Conservation (phyloP, 441 rosid species). For the Bocquillonia castaneifolia region DNA sequence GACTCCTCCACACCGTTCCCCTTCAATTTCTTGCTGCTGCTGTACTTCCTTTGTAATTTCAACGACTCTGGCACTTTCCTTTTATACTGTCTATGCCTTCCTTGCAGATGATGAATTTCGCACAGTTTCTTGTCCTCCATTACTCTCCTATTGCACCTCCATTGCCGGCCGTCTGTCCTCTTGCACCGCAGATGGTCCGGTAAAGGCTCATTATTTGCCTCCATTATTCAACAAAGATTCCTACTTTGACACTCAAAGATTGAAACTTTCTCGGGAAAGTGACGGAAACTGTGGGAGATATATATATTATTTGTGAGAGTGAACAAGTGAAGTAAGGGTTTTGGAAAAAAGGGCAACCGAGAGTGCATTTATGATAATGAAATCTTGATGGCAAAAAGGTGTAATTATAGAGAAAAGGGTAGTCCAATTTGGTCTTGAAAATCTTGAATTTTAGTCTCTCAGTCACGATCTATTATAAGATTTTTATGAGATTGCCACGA, state of each 20-base stretch:
- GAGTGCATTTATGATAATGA: conserved; percentile 22
- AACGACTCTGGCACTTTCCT: conserved; percentile 57
- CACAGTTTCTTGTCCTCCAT: conserved; percentile 76
- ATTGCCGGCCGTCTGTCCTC: conserved; percentile 83
- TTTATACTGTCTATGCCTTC: conserved; percentile 45
- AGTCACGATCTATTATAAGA: neutral
- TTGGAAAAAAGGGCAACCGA: conserved; percentile 7
- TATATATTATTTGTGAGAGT: neutral
- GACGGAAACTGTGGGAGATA: conserved; percentile 4
- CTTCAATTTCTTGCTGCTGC: conserved; percentile 24
- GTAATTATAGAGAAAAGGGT: conserved; percentile 39
- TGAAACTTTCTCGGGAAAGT: conserved; percentile 24
- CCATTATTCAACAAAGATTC: conserved; percentile 33
- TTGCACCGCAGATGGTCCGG: conserved; percentile 86
- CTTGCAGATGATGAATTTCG: conserved; percentile 72
- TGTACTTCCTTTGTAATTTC: conserved; percentile 49
- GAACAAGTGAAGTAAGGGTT: conserved; percentile 21
- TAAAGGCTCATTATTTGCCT: conserved; percentile 39
- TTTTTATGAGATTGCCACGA: conserved; percentile 11
- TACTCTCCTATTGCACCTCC: conserved; percentile 82
- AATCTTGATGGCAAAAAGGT: too few relatives aligned
- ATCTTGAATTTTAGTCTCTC: conserved; percentile 15
- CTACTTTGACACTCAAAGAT: conserved; percentile 24
- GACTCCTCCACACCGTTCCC: conserved; percentile 21
- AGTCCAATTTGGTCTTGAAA: conserved; percentile 42